Base-by-base conservation (phyloP, 106 monocot species). In the Apostasia shenzhenica region DNA sequence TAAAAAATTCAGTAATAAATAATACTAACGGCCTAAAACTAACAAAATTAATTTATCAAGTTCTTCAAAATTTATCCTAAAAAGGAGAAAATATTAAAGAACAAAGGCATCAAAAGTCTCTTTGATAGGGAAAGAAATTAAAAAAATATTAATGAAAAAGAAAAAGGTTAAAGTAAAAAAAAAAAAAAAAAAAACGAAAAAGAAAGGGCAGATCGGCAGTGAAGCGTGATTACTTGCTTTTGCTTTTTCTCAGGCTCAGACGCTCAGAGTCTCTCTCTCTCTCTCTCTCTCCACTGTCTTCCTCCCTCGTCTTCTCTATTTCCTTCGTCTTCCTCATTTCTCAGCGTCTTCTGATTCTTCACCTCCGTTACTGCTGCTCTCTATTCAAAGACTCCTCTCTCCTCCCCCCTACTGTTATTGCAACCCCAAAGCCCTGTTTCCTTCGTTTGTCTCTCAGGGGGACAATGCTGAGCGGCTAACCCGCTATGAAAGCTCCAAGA, bases 181-280 rank as follows among this genome's bases (percentile, higher is more conserved):
- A 6, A 44, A 44, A 12, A 44, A 3, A 42, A 3, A 62, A 11
- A 59, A 39, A 38, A 39, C 37, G 13, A 6, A 59, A 13, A 59
- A 4, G 41, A 56, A 13, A 59, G 40, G 45, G 45, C 9, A 44
- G 8, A 13, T 6, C 13, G 62, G 44, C 45, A 38, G 44, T 48
- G 65, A 48, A 65, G 48, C 65, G 65, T 65, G 65, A 48, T 65
- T 48, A 48, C 48, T 48, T 48, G 13, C 65, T 65, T 65, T 65
- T 65, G 7, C 65, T 65, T 65, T 65, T 48, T 26, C 26, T 26
- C 26, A 26, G 46, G 9, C 37, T 49, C 48, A 26, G 45, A 59
- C 9, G 59, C 59, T 46, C 48, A 26, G 65, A 26, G 1, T 56
- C 43, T 45, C 45, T 46, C 46, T 40, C 40, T 45, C 63, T 45